Evolutionary conservation across 2,329 filamentous ascomycete genomes (phyloP), one percentile per base, ranked within the genome.

Genomic region (Orbilia quercus): DNA sequence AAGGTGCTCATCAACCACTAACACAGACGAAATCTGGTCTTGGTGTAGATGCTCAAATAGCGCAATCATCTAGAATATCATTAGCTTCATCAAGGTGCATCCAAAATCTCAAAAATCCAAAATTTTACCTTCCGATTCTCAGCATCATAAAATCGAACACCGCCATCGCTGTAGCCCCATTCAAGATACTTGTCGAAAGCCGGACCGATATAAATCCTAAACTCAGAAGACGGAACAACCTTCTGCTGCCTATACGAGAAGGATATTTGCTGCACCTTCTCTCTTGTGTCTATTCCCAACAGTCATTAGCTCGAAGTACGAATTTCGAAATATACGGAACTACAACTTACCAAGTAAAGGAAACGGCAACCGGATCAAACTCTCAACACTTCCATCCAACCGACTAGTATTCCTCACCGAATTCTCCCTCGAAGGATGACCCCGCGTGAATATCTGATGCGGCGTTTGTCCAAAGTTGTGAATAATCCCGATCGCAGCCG

Each of bases 391-490:
- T 0, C 89, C 86, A 80, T 99, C 94, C 0, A 99, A 83, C 64
- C 91, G 86, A 65, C 87, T 73, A 87, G 1, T 85, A 83, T 3
- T 87, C 88, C 62, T 88, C 86, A 20, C 86, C 83, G 2, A 85
- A 81, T 64, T 90, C 76, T 96, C 92, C 12, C 90, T 87, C n/a
- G 86, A 82, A 2, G 90, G 89, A 80, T 99, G 95, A 11, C 90
- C 85, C 69, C 90, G 89, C 47, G 88, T 86, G 80, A 98, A 99
- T 14, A 98, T 90, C 80, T 99, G 96, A 77, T 96, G 91, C 1
- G 96, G 95, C 1, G 96, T 99, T 80, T 99, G 95, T 0, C 95
- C 95, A 80, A 99, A 99, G 77, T 98, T 98, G 81, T 99, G 94
- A 77, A 99, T 98, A 76, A 97, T 96, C 34, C 92, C 92, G 60